Conservation (phyloP, 1,284 basidiomycete species). For the Sutorius eximius region DNA sequence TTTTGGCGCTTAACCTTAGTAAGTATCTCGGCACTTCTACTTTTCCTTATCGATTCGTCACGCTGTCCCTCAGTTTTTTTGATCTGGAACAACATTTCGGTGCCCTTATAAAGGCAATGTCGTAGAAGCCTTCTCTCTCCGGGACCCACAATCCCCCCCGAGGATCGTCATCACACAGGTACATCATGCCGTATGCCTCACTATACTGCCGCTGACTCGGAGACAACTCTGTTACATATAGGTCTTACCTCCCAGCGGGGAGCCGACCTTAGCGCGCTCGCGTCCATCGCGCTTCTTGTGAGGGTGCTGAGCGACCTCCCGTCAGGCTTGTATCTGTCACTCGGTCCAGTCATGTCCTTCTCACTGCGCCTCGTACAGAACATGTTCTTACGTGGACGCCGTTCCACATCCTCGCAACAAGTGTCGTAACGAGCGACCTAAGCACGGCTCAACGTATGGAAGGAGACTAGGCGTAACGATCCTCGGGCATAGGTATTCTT, state of each 20-base stretch:
- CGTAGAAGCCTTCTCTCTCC: conserved; percentile 16
- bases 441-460: conserved; percentile 63
- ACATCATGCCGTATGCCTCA: conserved; percentile 22
- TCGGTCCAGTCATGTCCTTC: conserved; percentile 1
- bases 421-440: conserved; percentile 68
- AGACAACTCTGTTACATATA: conserved; percentile 14
- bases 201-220: conserved; percentile 15
- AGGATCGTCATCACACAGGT: conserved; percentile 35
- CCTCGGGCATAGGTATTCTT: conserved; percentile 18
- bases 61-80: conserved; percentile 17
- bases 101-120: conserved; percentile 35
- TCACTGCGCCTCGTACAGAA: conserved; percentile 26
- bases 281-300: conserved; percentile 76
- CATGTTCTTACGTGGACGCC: conserved; percentile 48
- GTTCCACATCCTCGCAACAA: conserved; percentile 63
- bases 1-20: conserved; percentile 17
- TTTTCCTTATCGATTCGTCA: conserved; percentile 35
- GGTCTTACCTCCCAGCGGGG: conserved; percentile 54
- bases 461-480: conserved; percentile 38
- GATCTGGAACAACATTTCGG: conserved; percentile 22
- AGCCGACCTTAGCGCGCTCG: conserved; percentile 68
- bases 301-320: conserved; percentile 57
- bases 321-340: conserved; percentile 40
- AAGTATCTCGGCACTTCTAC: conserved; percentile 27
- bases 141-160: conserved; percentile 38